These are phyloP conservation scores for Malassezia globosa DNA, from an alignment of 1,284 basidiomycete genomes.

Conservation along the genomic window DNA sequence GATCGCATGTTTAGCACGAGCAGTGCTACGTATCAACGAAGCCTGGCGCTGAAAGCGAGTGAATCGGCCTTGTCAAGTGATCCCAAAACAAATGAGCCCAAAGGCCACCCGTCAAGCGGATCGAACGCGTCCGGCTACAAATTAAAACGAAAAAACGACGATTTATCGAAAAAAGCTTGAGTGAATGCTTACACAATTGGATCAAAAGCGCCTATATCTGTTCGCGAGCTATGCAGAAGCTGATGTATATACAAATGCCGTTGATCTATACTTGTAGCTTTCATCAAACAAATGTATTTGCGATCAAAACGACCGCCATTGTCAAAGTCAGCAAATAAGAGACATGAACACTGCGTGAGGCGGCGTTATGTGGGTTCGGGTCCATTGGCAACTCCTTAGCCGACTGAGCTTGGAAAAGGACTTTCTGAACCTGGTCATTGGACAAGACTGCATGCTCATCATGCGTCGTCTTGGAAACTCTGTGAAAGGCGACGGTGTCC, in stretches of 20 bases:
- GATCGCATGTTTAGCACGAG: conserved; percentile 38
- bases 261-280: too few relatives aligned
- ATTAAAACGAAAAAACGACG: conserved; percentile 10
- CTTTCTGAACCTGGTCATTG: conserved; percentile 16
- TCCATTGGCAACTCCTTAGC: neutral
- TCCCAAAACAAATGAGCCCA: conserved; percentile 1
- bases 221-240: too few relatives aligned
- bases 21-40: conserved; percentile 35
- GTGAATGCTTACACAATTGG: too few relatives aligned
- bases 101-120: neutral
- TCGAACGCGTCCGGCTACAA: conserved; percentile 12
- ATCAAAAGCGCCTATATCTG: neutral
- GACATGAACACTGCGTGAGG: too few relatives aligned
- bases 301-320: too few relatives aligned
- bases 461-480: conserved; percentile 23
- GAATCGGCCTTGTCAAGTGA: conserved; percentile 21
- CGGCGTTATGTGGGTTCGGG: too few relatives aligned
- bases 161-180: neutral
- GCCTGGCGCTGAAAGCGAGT: conserved; percentile 34
- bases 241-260: neutral
- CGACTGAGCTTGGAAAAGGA: neutral
- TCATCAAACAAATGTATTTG: too few relatives aligned
- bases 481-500: conserved; percentile 17
- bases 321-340: too few relatives aligned
- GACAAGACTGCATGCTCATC: conserved; percentile 23